Percentiles rank a stretch among this genome's conserved stretches.
These are phyloP conservation scores for Trichocladium antarcticum DNA, from an alignment of 495 filamentous ascomycete species.

Conservation along the genomic window DNA sequence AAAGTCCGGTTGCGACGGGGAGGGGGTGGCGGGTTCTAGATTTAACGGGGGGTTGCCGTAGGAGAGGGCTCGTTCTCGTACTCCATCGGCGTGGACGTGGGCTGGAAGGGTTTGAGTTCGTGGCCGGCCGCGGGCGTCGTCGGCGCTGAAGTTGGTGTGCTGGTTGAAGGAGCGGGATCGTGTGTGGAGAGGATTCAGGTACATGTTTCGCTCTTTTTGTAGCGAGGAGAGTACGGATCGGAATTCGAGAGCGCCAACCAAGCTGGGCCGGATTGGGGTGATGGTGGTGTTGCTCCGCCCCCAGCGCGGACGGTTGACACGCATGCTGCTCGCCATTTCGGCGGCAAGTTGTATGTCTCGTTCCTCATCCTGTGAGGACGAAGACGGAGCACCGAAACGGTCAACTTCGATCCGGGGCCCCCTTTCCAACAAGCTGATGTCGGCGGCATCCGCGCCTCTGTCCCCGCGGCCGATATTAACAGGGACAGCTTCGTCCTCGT, in stretches of 20 bases:
- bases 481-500: constrained; percentile 49
- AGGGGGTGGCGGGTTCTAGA: constrained; percentile 3
- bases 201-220: constrained; percentile 63
- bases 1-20: no score
- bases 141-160: constrained; percentile 1
- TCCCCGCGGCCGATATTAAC: constrained; percentile 35
- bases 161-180: constrained; percentile 58
- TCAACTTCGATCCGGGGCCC: constrained; percentile 41
- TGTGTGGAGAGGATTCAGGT: constrained; percentile 53
- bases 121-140: constrained; percentile 12
- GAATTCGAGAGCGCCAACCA: constrained; percentile 92
- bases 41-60: constrained; percentile 21
- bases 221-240: constrained; percentile 75
- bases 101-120: constrained; percentile 9
- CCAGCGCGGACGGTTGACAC: constrained; percentile 60
- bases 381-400: constrained; percentile 37
- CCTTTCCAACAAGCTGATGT: constrained; percentile 64
- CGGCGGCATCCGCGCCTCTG: constrained; percentile 41
- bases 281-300: constrained; percentile 59
- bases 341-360: constrained; percentile 60
- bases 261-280: constrained; percentile 77
- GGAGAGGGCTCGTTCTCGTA: constrained; percentile 25
- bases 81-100: background rate
- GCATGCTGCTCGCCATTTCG: constrained; percentile 88
- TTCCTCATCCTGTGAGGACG: constrained; percentile 61